Percentiles rank a stretch among this genome's conserved stretches.
Evolutionary conservation across 176 grass and related monocot genomes (phyloP).

Genomic region (Hordeum marinum): DNA sequence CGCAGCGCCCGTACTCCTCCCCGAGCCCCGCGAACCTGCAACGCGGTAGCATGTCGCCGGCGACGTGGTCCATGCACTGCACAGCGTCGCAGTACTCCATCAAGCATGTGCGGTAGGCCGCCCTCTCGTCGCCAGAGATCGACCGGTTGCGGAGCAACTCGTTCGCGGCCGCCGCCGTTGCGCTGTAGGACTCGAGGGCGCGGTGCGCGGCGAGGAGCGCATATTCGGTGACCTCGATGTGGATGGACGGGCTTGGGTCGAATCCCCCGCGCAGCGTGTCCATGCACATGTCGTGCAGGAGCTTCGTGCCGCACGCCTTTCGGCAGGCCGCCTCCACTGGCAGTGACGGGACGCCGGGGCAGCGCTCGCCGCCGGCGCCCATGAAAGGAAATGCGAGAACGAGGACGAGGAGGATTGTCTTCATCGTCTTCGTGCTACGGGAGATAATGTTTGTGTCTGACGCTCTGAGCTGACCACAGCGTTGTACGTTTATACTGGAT

Average conservation of each 20-base stretch:
- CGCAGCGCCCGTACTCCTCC: background rate
- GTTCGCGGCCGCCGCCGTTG: background rate
- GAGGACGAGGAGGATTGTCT: background rate
- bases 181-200: background rate
- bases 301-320: background rate
- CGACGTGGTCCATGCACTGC: background rate
- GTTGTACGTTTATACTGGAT: background rate
- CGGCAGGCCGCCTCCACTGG: background rate
- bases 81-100: background rate
- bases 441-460: background rate
- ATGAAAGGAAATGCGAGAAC: background rate
- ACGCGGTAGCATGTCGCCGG: background rate
- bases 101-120: background rate
- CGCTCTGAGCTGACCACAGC: background rate
- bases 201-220: background rate
- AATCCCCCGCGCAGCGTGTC: background rate
- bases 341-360: background rate
- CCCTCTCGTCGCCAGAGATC: background rate
- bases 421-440: background rate
- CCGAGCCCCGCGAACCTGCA: background rate
- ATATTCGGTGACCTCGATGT: background rate
- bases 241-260: background rate
- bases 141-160: background rate
- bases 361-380: background rate
- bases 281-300: background rate